phyloP scores from a whole-genome alignment of 495 filamentous ascomycete genomes.

The Xylaria intraflava region DNA sequence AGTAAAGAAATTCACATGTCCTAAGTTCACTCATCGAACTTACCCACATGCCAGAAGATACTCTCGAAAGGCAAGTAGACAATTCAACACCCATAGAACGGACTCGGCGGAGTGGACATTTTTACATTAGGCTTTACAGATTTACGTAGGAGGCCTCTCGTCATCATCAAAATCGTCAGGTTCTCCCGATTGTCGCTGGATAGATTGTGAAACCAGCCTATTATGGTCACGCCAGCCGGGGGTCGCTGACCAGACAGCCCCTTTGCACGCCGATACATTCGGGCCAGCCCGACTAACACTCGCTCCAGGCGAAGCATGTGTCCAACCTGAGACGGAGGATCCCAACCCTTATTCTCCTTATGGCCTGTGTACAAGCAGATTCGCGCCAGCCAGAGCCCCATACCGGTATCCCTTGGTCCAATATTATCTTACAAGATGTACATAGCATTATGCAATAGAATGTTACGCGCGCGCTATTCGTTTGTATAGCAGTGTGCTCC shows the following conservation, averaged over 20 bases:
- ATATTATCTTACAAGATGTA: conserved; percentile 3
- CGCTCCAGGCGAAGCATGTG: background rate
- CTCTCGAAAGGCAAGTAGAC: background rate
- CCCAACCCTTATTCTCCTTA: background rate
- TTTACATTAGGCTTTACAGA: background rate
- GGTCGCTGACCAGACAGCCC: too few species aligned
- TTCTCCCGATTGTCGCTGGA: background rate
- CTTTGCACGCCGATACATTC: background rate
- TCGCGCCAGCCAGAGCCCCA: background rate
- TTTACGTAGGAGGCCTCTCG: background rate
- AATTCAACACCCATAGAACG: background rate
- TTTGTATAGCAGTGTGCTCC: background rate
- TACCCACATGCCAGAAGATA: background rate
- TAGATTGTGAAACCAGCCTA: too few species aligned
- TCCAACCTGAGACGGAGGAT: background rate
- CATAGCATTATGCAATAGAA: background rate
- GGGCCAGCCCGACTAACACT: background rate
- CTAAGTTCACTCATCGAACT: background rate
- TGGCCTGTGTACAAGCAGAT: background rate
- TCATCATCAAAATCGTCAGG: background rate
- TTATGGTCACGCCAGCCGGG: too few species aligned
- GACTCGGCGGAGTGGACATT: background rate
- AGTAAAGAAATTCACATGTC: background rate
- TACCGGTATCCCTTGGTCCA: background rate
- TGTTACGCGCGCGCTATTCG: background rate